Evolutionary conservation across 2,329 filamentous ascomycete species (phyloP).

Genomic region (Microcyclospora tardicrescens): DNA sequence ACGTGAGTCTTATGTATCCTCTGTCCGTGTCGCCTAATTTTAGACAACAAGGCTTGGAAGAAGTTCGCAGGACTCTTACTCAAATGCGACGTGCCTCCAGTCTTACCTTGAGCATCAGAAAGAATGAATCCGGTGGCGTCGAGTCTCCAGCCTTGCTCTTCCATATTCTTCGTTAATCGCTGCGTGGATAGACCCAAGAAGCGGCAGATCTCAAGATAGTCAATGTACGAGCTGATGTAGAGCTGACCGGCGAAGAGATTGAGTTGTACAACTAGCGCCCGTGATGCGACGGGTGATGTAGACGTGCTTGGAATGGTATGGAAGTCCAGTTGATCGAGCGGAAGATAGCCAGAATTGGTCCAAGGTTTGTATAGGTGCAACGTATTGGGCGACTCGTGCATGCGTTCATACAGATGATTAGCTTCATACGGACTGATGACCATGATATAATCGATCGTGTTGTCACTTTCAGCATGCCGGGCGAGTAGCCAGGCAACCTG

Average conservation of each 20-base stretch:
- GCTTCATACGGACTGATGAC: slow-evolving; percentile 52
- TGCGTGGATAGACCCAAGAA: slow-evolving; percentile 36
- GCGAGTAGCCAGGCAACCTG: slow-evolving; percentile 44
- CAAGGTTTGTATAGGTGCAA: slow-evolving; percentile 42
- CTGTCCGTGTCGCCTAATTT: slow-evolving; percentile 12
- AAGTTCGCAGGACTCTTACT: slow-evolving; percentile 12
- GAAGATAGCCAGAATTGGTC: slow-evolving; percentile 23
- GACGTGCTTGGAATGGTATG: slow-evolving; percentile 26
- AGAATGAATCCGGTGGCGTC: slow-evolving; percentile 13
- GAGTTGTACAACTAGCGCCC: slow-evolving; percentile 30
- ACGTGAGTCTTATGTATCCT: slow-evolving; percentile 16
- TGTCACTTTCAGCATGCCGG: slow-evolving; percentile 4
- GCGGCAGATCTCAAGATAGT: slow-evolving; percentile 43
- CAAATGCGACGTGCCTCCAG: slow-evolving; percentile 9
- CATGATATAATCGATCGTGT: slow-evolving; percentile 25
- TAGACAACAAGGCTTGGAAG: slow-evolving; percentile 12
- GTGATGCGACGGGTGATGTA: not conserved
- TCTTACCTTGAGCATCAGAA: slow-evolving; percentile 5
- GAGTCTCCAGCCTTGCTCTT: slow-evolving; percentile 7
- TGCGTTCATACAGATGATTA: slow-evolving; percentile 32
- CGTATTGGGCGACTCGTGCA: slow-evolving; percentile 26
- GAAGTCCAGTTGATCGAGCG: slow-evolving; percentile 36
- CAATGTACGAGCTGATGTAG: slow-evolving; percentile 41
- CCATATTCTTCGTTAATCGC: not conserved
- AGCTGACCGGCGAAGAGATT: slow-evolving; percentile 58